These are phyloP conservation scores for Chytriomyces sp. DNA, from an alignment of 192 early-diverging fungal genomes.

Conservation along the genomic window DNA sequence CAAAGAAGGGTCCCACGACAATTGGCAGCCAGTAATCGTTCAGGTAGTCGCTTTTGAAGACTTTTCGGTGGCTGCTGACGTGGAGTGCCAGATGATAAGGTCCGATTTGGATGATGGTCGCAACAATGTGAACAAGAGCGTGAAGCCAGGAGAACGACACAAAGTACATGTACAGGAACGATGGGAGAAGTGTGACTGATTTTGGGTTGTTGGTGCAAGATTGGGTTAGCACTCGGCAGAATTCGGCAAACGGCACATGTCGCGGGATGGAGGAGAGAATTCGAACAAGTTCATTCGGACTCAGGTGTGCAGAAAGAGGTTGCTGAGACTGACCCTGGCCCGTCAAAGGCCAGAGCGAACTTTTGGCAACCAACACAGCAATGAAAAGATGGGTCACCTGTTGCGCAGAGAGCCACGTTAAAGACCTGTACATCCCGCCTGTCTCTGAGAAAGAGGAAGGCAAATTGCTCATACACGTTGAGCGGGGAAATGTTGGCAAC, in stretches of 20 bases:
- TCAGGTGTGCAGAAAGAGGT: conserved; percentile 7
- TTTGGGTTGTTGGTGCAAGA: not conserved
- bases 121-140: conserved; percentile 37
- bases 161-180: conserved; percentile 43
- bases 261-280: not conserved
- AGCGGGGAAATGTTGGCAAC: conserved; percentile 18
- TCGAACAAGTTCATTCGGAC: not conserved
- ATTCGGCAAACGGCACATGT: not conserved
- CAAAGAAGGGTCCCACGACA: conserved; percentile 41
- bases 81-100: conserved; percentile 48
- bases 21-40: conserved; percentile 36
- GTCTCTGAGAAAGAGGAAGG: conserved; percentile 35
- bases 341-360: too few relatives aligned
- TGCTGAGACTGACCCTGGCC: not conserved
- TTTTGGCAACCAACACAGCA: not conserved
- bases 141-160: conserved; percentile 37
- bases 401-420: conserved; percentile 28
- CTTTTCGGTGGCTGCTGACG: conserved; percentile 33
- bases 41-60: conserved; percentile 6
- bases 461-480: conserved; percentile 32
- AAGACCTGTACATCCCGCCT: conserved; percentile 31
- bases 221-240: not conserved
- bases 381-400: not conserved
- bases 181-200: conserved; percentile 39
- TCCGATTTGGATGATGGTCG: conserved; percentile 17